phyloP scores from a whole-genome alignment of 2,329 filamentous ascomycete genomes.

The Alternaria tenuissima region DNA sequence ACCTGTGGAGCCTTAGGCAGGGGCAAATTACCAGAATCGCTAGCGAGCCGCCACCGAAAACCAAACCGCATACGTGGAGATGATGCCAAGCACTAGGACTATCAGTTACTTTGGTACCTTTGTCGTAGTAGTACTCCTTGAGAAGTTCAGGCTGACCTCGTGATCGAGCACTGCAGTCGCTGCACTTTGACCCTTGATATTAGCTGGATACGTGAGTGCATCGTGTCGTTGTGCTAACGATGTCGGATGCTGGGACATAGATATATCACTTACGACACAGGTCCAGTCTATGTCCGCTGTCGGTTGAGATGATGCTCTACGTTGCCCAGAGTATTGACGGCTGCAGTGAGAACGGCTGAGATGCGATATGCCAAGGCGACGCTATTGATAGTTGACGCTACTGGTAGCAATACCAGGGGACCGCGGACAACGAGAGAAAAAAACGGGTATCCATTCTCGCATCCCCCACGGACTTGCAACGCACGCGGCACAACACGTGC shows the following conservation, averaged over 20 bases:
- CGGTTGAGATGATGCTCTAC: neutral
- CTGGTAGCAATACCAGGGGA: neutral
- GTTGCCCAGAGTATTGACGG: neutral
- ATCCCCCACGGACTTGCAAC: too few relatives aligned
- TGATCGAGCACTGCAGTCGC: neutral
- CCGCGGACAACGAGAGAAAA: neutral
- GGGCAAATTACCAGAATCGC: neutral
- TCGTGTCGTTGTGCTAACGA: neutral
- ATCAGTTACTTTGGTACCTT: neutral
- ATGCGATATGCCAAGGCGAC: neutral
- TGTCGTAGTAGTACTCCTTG: neutral
- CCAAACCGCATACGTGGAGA: neutral
- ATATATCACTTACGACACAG: neutral
- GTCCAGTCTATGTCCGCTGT: neutral
- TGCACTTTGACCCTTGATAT: neutral
- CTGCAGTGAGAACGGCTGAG: neutral
- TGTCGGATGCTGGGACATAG: neutral
- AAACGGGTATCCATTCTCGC: too few relatives aligned
- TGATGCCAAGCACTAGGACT: neutral
- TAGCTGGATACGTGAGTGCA: neutral
- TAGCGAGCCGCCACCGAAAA: neutral
- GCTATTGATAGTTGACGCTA: neutral
- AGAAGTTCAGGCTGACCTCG: neutral
- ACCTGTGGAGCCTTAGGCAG: neutral
- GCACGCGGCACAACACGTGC: too few relatives aligned